These are phyloP conservation scores for Fusarium torulosum DNA, from an alignment of 2,329 filamentous ascomycete species.

Conservation along the genomic window DNA sequence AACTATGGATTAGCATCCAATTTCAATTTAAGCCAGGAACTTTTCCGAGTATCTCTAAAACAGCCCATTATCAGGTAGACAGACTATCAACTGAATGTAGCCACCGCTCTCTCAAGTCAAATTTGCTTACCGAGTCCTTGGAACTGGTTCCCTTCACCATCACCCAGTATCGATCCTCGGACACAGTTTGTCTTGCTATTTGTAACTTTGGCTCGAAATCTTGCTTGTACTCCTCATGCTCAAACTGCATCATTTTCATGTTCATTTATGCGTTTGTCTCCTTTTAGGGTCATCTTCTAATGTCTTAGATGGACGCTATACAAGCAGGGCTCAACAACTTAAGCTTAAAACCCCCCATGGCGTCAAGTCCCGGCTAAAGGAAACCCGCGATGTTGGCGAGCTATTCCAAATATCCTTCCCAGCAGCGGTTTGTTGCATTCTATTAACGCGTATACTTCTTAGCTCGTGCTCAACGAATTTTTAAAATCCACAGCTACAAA, in stretches of 20 bases:
- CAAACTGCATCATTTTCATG: too few relatives aligned
- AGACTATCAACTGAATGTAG: constrained; percentile 11
- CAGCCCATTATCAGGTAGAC: not conserved
- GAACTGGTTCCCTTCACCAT: not conserved
- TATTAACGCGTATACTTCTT: not conserved
- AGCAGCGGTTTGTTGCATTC: constrained; percentile 8
- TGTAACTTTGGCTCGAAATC: not conserved
- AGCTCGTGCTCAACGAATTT: not conserved
- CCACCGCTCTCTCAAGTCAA: not conserved
- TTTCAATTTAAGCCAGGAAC: constrained; percentile 4
- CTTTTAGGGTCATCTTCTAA: not conserved
- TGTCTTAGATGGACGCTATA: not conserved
- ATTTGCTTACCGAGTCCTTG: not conserved
- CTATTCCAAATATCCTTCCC: not conserved
- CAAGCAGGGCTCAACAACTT: not conserved
- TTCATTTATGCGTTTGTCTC: not conserved
- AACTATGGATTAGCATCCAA: not conserved
- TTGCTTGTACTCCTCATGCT: not conserved
- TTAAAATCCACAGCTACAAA: not conserved
- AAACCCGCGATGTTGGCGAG: not conserved
- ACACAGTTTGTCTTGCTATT: not conserved
- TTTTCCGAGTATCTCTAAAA: constrained; percentile 8
- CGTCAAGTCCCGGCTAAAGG: not conserved
- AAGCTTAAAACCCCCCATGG: not conserved
- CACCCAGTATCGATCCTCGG: not conserved